phyloP scores from a whole-genome alignment of 257 asterid species.

The Paulownia fortunei region DNA sequence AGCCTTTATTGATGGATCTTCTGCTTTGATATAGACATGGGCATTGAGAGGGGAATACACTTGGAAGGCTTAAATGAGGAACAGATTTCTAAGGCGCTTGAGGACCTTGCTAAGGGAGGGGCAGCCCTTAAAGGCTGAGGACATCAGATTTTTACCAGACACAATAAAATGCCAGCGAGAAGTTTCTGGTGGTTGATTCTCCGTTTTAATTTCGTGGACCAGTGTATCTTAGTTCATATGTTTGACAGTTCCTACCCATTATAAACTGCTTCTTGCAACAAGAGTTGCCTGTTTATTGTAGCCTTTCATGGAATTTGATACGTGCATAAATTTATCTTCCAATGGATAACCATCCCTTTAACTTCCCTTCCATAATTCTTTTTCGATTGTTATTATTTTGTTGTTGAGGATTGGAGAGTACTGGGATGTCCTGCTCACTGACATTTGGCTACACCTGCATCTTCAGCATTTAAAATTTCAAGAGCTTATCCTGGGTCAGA shows the following conservation, averaged over 20 bases:
- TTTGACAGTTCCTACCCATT: constrained; percentile 14
- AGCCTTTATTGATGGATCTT: constrained; percentile 1
- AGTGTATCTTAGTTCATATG: constrained; percentile 9
- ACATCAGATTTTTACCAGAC: constrained; percentile 16
- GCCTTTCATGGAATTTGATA: constrained; percentile 22
- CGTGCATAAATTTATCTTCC: constrained; percentile 13
- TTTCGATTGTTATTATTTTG: constrained; percentile 1
- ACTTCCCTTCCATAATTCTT: not conserved
- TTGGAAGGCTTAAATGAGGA: constrained; percentile 77
- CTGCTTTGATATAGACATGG: constrained; percentile 56
- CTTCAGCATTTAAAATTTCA: not conserved
- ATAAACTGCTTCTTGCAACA: constrained; percentile 29
- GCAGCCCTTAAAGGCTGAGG: constrained; percentile 46
- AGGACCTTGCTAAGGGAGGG: constrained; percentile 76
- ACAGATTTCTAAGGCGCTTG: constrained; percentile 79
- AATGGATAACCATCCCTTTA: not conserved
- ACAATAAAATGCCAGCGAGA: constrained; percentile 39
- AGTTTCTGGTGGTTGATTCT: constrained; percentile 35
- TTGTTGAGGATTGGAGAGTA: not conserved
- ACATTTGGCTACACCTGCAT: not conserved
- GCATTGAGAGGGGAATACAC: constrained; percentile 78
- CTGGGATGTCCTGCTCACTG: not conserved
- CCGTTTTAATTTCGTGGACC: constrained; percentile 8
- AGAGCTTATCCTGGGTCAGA: not conserved
- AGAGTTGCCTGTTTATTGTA: constrained; percentile 26